These are phyloP conservation scores for Talaromyces thailandensis DNA, from an alignment of 495 filamentous ascomycete genomes.

Conservation along the genomic window DNA sequence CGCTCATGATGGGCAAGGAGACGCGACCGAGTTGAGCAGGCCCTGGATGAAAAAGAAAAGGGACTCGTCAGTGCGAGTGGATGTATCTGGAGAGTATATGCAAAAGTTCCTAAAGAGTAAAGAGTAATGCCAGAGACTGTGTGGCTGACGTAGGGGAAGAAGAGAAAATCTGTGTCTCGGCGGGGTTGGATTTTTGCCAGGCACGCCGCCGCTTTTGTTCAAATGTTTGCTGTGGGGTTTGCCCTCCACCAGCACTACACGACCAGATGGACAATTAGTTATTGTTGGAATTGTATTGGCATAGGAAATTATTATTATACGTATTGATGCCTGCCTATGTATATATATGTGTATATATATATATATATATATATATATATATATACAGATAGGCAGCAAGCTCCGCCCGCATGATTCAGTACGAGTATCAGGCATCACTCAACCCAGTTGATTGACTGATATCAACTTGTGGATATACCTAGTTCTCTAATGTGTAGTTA, in stretches of 20 bases:
- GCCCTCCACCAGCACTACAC: background rate
- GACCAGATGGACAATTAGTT: too few species aligned
- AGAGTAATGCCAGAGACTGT: background rate
- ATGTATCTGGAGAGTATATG: background rate
- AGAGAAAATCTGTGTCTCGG: background rate
- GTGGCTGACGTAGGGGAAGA: background rate
- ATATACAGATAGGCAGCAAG: background rate
- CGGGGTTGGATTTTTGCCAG: slow-evolving; percentile 3
- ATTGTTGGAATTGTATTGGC: too few species aligned
- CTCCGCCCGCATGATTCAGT: background rate
- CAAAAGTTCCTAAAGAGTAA: background rate
- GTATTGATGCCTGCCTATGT: too few species aligned
- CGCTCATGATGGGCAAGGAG: slow-evolving; percentile 69
- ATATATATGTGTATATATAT: too few species aligned
- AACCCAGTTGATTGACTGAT: too few species aligned
- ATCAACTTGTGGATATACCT: too few species aligned
- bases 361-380: too few species aligned
- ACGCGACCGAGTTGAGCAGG: slow-evolving; percentile 21
- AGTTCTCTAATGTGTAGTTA: too few species aligned
- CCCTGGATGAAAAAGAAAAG: slow-evolving; percentile 12
- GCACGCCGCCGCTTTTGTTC: background rate
- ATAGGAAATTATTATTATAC: too few species aligned
- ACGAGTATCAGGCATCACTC: too few species aligned
- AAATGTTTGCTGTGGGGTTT: background rate
- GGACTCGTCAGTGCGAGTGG: background rate